Percentiles rank a stretch among this genome's conserved stretches.
These are phyloP conservation scores for Tripidium arundinaceum DNA, from an alignment of 202 grass and related monocot genomes.

Conservation along the genomic window DNA sequence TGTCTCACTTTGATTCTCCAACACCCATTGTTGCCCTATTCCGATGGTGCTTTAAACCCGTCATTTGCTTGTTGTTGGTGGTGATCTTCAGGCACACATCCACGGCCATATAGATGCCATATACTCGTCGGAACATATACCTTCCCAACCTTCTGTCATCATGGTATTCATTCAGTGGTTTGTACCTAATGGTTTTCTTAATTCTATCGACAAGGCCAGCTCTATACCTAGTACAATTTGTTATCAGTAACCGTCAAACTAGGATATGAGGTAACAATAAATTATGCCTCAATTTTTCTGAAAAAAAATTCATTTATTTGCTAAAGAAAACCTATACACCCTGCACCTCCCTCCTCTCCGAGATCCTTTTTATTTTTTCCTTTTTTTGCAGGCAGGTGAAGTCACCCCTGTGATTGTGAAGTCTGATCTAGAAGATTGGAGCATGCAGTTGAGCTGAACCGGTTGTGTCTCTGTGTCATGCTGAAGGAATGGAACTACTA, in stretches of 20 bases:
- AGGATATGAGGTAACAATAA: no score
- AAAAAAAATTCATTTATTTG: no score
- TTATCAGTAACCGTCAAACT: no score
- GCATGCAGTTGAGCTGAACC: background rate
- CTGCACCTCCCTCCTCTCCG: background rate
- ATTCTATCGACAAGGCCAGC: background rate
- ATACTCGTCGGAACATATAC: no score
- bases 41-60: background rate
- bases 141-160: no score
- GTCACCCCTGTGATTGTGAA: no score
- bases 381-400: background rate
- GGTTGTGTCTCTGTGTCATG: background rate
- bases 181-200: background rate
- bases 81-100: background rate
- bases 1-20: conserved; percentile 13
- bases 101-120: background rate
- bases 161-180: no score
- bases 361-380: background rate
- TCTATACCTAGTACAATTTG: no score
- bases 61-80: background rate
- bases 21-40: background rate
- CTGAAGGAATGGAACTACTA: background rate
- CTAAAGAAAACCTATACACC: no score
- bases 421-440: background rate
- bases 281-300: no score